Conservation (phyloP, 2,329 filamentous ascomycete species). For the Sporothrix phasma region DNA sequence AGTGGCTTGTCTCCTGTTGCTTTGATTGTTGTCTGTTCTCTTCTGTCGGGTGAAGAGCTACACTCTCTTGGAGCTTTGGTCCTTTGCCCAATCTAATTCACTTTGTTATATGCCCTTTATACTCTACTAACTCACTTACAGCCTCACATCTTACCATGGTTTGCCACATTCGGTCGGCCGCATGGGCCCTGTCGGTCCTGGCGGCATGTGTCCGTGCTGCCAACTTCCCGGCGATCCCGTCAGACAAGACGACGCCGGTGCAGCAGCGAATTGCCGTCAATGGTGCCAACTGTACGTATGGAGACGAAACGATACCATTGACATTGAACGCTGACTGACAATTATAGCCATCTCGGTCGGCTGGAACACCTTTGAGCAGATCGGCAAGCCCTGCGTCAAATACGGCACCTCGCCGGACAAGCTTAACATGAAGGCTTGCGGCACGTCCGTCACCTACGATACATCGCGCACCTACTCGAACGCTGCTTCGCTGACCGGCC, state of each 20-base stretch:
- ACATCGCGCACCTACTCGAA: conserved; percentile 46
- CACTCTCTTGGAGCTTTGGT: too few relatives aligned
- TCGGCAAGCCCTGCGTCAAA: conserved; percentile 37
- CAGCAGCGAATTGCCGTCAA: conserved; percentile 45
- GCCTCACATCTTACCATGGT: conserved; percentile 13
- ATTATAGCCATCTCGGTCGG: conserved; percentile 40
- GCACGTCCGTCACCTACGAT: conserved; percentile 38
- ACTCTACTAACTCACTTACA: background rate
- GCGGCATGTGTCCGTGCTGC: conserved; percentile 13
- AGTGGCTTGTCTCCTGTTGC: background rate
- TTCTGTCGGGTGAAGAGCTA: too few relatives aligned
- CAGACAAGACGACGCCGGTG: conserved; percentile 41
- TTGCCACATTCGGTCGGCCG: background rate
- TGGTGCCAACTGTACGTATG: conserved; percentile 34
- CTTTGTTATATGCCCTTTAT: background rate
- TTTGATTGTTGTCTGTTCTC: background rate
- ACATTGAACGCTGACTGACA: background rate
- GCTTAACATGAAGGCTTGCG: conserved; percentile 34
- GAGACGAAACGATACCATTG: background rate
- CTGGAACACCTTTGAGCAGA: conserved; percentile 46
- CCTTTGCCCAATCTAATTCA: background rate
- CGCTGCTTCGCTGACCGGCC: conserved; percentile 34
- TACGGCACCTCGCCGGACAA: conserved; percentile 36
- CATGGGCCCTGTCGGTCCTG: conserved; percentile 15
- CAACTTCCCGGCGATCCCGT: conserved; percentile 36